Conservation (phyloP, 2,329 filamentous ascomycete species). For the Drechslerella dactyloides region DNA sequence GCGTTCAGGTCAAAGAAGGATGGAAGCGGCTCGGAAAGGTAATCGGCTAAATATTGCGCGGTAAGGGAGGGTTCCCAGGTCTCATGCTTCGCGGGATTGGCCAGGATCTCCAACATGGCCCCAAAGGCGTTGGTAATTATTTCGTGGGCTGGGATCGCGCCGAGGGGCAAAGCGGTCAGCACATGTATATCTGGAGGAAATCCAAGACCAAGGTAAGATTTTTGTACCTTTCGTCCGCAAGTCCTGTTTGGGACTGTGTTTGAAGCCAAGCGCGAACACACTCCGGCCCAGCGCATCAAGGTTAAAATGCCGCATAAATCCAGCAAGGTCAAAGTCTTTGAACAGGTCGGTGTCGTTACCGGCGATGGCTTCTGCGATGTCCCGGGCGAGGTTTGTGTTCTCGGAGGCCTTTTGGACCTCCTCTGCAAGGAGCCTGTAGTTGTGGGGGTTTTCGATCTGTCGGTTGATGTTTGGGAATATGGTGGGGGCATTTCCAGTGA, state of each 20-base stretch:
- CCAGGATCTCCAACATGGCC: slow-evolving; percentile 77
- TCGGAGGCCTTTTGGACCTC: slow-evolving; percentile 87
- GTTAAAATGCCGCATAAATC: slow-evolving; percentile 95
- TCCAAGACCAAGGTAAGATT: slow-evolving; percentile 17
- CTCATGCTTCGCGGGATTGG: slow-evolving; percentile 69
- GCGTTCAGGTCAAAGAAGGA: slow-evolving; percentile 80
- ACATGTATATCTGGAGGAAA: slow-evolving; percentile 31
- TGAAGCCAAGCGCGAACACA: slow-evolving; percentile 85
- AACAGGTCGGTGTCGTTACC: slow-evolving; percentile 90
- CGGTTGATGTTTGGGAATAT: slow-evolving; percentile 84
- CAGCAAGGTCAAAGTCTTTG: slow-evolving; percentile 92
- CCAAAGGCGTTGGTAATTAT: slow-evolving; percentile 81
- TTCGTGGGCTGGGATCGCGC: slow-evolving; percentile 72
- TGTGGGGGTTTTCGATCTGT: slow-evolving; percentile 75
- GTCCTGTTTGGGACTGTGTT: slow-evolving; percentile 78
- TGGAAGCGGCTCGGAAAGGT: slow-evolving; percentile 83
- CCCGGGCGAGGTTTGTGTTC: slow-evolving; percentile 77
- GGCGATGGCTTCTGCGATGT: slow-evolving; percentile 89
- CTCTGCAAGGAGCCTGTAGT: slow-evolving; percentile 78
- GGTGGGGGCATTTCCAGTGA: slow-evolving; percentile 86
- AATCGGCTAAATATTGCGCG: slow-evolving; percentile 80
- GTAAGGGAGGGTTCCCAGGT: slow-evolving; percentile 74
- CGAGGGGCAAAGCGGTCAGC: slow-evolving; percentile 4
- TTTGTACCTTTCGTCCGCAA: slow-evolving; percentile 83
- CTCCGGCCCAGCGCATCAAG: slow-evolving; percentile 87